Evolutionary conservation across 164 flowering plant species (phyloP), one percentile per base, ranked within the genome.

Genomic region (Euptelea pleiosperma): DNA sequence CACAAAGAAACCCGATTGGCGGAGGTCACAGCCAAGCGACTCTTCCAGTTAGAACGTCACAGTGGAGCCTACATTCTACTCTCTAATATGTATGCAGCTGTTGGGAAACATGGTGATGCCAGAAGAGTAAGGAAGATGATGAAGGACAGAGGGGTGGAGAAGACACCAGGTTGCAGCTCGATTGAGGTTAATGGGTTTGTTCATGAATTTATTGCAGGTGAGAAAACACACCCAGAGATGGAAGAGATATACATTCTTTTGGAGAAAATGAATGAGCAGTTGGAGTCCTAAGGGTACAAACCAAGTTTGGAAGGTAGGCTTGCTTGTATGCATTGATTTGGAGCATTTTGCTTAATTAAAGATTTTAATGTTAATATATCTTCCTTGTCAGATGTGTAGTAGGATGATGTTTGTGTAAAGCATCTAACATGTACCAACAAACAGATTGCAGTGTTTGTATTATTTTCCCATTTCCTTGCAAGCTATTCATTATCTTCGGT

Each of bases 171-270:
- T 2, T 80, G 87, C 62, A 86, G 87, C 71, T 81, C 77, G 15
- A 63, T 84, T 50, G 75, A 76, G 76, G 59, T 86, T 29, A 51
- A 75, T 66, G 84, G 87, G 19, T 52, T 42, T 22, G 75, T 77
- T 60, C 78, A 81, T 43, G 92, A 81, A 76, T 86, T 86, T 63
- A 36, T 85, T 59, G 89, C 92, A 5, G 85, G 87, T 35, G 89
- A 82, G 63, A 77, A 66, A 58, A 73, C 69, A 52, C 89, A 84
- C 51, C 75, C 70, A 1, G 55, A 55, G 12, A 71, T 81, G 69
- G 73, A 61, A 24, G 75, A 73, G 48, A 66, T 83, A 46, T 36
- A 45, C 18, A 19, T 15, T 8, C 14, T 70, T 15, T 65, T 78
- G 74, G 60, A 63, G 69, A 57, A 67, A 69, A 64, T 80, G 60